phyloP scores from a whole-genome alignment of 345 rosid species.

The Citrus sinensis region DVS_A1.0 CM039165.1:25484501-25485000 shows the following conservation, averaged over 20 bases:
- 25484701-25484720: neutral
- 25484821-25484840: conserved; percentile 16
- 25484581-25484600: conserved; percentile 1
- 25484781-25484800: conserved; percentile 16
- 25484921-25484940: conserved; percentile 17
- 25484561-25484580: conserved; percentile 11
- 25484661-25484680: neutral
- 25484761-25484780: conserved; percentile 13
- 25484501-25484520: neutral
- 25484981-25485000: conserved; percentile 23
- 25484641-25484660: conserved; percentile 16
- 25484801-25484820: conserved; percentile 11
- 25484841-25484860: conserved; percentile 18
- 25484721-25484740: neutral
- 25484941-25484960: conserved; percentile 9
- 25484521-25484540: conserved; percentile 13
- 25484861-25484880: conserved; percentile 6
- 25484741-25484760: neutral
- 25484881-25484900: conserved; percentile 22
- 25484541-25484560: conserved; percentile 12
- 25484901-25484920: neutral
- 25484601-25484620: neutral
- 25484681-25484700: conserved; percentile 15
- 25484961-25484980: conserved; percentile 15
- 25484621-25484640: conserved; percentile 17